Evolutionary conservation across 2,329 filamentous ascomycete genomes (phyloP), one percentile per base, ranked within the genome.

Genomic region (Colletotrichum magnum): DNA sequence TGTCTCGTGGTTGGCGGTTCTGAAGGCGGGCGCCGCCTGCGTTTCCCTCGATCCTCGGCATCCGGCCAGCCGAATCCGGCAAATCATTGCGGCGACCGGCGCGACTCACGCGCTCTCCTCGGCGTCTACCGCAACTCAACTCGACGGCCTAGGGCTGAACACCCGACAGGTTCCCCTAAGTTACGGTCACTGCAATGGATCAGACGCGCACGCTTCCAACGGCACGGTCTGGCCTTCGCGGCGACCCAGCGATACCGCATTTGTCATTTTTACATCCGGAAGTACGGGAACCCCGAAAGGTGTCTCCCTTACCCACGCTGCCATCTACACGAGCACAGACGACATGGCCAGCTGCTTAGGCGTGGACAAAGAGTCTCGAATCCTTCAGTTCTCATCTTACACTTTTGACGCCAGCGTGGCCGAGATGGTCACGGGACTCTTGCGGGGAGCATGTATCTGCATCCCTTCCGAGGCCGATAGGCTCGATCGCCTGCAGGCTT

Each of bases 361-460:
- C 7, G 41, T 63, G 41, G 32, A 2, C 15, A 18, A 6, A 4
- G 26, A 39, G 15, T 48, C 60, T 0, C 72, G 80, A 13, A 73
- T 76, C 2, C 68, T 72, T 18, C 86, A 88, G 65, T 86, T 86
- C 59, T 86, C 85, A 1, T 82, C 83, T 7, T 87, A 85, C 70
- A 86, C 84, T 1, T 87, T 88, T 43, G 86, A 89, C 54, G 80
- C 84, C 5, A 83, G 83, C 16, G 77, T 89, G 0, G 74, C 84
- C 0, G 87, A 89, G 66, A 84, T 86, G 1, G 77, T 89, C 13
- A 82, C 84, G 1, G 82, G 86, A 0, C 78, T 91, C 4, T 79
- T 86, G 10, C 78, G 83, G 26, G 89, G 89, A 18, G 89, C 86
- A 0, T 89, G 86, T 64, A 80, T 91, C 13, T 90, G 88, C 68